Evolutionary conservation across 805 yeast species (phyloP), one percentile per base, ranked within the genome.

Genomic region (Lipomyces oligophaga): DNA sequence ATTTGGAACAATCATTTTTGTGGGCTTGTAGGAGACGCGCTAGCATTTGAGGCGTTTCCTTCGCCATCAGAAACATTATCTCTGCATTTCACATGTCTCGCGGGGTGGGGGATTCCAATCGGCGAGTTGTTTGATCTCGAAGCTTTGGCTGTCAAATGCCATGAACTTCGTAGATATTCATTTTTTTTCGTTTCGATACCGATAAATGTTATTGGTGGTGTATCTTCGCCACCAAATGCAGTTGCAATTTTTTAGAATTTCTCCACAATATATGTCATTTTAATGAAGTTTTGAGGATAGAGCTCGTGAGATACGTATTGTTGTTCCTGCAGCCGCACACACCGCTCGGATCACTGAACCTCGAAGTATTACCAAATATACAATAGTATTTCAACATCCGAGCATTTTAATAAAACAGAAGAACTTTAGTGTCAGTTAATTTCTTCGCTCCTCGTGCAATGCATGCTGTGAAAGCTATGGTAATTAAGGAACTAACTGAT

Each of bases 161-260:
- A 61, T 30, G 43, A 42, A 38, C 50, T 36, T 22, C 43, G 49
- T 16, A 47, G 64, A 20, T 62, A 52, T 44, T 43, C 58, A 4
- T 63, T 63, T 47, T 63, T 63, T 49, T 48, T 63, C 37, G 43
- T 58, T 11, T 55, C 61, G 21, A 62, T 58, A 5, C 67, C 67
- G 8, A 43, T 60, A 38, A 59, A 60, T 38, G 62, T 58, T 6
- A 51, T 49, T 3, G 65, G 65, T 7, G 67, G 65, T 20, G 66
- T 63, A 2, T 57, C 66, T n/a, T 54, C 63, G 11, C 52, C 64
- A 1, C 65, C 67, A 1, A 73, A 76, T 54, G 76, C 78, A 1
- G 34, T 41, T 10, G 44, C 44, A 1, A 41, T 41, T n/a, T 41
- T 41, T 19, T 41, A 40, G 19, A 32, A n/a, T n/a, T n/a, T n/a